phyloP scores from a whole-genome alignment of 2,329 filamentous ascomycete species.

The Trichoderma sp. region DNA sequence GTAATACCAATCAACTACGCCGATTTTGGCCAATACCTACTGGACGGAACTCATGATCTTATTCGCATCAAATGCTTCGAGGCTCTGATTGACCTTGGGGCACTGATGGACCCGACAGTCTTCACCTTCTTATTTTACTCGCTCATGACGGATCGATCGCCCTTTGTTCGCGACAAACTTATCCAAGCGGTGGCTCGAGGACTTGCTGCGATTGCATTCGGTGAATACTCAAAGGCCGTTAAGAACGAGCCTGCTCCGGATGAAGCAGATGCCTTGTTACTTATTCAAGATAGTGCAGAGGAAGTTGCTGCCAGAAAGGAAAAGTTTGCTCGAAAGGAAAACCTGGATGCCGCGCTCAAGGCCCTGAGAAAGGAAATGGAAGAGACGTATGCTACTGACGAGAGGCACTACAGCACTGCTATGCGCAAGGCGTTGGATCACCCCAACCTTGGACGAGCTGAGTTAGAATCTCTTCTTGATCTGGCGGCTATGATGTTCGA shows the following conservation, averaged over 20 bases:
- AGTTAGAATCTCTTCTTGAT: conserved; percentile 42
- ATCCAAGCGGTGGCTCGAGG: conserved; percentile 58
- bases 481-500: conserved; percentile 48
- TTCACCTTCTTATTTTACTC: conserved; percentile 56
- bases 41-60: conserved; percentile 60
- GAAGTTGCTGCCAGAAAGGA: conserved; percentile 58
- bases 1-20: conserved; percentile 53
- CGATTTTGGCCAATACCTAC: conserved; percentile 61
- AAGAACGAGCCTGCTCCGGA: conserved; percentile 39
- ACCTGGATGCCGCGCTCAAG: conserved; percentile 54
- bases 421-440: conserved; percentile 45
- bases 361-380: conserved; percentile 45
- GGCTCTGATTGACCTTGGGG: conserved; percentile 60
- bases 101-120: conserved; percentile 53
- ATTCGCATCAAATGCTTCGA: conserved; percentile 66
- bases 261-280: conserved; percentile 38
- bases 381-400: conserved; percentile 38
- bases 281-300: conserved; percentile 42
- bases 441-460: conserved; percentile 37
- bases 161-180: conserved; percentile 58
- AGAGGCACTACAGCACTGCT: conserved; percentile 40
- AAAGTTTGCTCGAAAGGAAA: conserved; percentile 63
- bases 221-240: conserved; percentile 50
- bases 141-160: conserved; percentile 60
- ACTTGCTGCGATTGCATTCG: conserved; percentile 61